A percentile compares a stretch with the other conserved stretches of the same genome.
These are phyloP conservation scores for Nicotiana knightiana DNA, from an alignment of 257 asterid genomes.

Conservation along the genomic window DNA sequence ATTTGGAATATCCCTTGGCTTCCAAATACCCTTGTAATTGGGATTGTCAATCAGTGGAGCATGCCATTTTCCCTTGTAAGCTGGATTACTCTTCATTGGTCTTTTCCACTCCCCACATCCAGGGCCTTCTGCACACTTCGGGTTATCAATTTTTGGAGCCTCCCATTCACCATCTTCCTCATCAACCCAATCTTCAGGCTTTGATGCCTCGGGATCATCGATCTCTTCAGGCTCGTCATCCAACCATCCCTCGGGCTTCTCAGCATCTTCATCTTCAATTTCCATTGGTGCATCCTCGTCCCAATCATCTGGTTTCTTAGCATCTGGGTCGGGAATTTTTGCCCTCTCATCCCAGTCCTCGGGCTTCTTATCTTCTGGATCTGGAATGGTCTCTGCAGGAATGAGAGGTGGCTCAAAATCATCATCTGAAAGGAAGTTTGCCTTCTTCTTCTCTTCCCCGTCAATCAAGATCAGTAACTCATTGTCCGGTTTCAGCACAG, in stretches of 20 bases:
- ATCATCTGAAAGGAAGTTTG: conserved; percentile 62
- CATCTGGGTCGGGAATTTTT: conserved; percentile 87
- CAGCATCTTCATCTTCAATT: conserved; percentile 81
- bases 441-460: conserved; percentile 94
- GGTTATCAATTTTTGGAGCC: conserved; percentile 83
- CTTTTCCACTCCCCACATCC: conserved; percentile 98
- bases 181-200: conserved; percentile 98
- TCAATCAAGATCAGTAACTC: conserved; percentile 71
- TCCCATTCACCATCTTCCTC: conserved; percentile 99
- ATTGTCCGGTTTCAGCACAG: conserved; percentile 69
- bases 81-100: conserved; percentile 80
- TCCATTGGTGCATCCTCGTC: conserved; percentile 95
- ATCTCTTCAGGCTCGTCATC: conserved; percentile 97
- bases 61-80: conserved; percentile 90
- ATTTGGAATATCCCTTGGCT: conserved; percentile 74
- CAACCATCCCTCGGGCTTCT: conserved; percentile 95
- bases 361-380: conserved; percentile 93
- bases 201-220: conserved; percentile 87
- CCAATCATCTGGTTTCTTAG: conserved; percentile 93
- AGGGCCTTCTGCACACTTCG: conserved; percentile 71
- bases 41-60: conserved; percentile 89
- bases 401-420: conserved; percentile 88
- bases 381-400: conserved; percentile 88
- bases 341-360: conserved; percentile 99
- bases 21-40: conserved; percentile 90